Conservation (phyloP, 2,329 filamentous ascomycete species). For the Fusarium albosuccineum region DNA sequence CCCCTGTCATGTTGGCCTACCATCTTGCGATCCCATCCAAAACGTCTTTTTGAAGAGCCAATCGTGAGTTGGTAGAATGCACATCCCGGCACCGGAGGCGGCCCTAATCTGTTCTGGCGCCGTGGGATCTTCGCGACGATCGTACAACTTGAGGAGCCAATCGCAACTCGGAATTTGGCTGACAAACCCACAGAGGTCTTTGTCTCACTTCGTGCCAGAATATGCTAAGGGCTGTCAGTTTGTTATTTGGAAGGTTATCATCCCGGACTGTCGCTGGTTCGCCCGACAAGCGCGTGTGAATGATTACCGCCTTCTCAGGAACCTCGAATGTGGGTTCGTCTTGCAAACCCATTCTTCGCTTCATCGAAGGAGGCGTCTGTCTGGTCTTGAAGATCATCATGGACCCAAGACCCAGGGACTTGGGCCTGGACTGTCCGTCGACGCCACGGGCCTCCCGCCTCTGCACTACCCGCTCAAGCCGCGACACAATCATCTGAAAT, state of each 20-base stretch:
- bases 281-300: constrained; percentile 15
- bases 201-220: constrained; percentile 19
- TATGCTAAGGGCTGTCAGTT: constrained; percentile 17
- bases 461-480: constrained; percentile 44
- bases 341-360: constrained; percentile 13
- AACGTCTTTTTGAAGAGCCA: constrained; percentile 35
- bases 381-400: constrained; percentile 22
- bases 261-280: constrained; percentile 16
- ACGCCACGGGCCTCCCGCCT: constrained; percentile 45
- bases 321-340: constrained; percentile 9
- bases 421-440: constrained; percentile 45
- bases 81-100: constrained; percentile 39
- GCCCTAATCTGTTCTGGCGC: constrained; percentile 45
- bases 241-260: constrained; percentile 13
- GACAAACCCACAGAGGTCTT: constrained; percentile 36
- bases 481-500: constrained; percentile 37
- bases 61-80: constrained; percentile 31
- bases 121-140: constrained; percentile 47
- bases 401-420: constrained; percentile 38
- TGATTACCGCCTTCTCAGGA: constrained; percentile 1
- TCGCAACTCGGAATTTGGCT: constrained; percentile 49
- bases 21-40: constrained; percentile 23
- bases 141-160: constrained; percentile 50
- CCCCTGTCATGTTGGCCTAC: constrained; percentile 20
- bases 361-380: constrained; percentile 24